Evolutionary conservation across 805 yeast genomes (phyloP).

Genomic region (Lachancea sp.): DNA sequence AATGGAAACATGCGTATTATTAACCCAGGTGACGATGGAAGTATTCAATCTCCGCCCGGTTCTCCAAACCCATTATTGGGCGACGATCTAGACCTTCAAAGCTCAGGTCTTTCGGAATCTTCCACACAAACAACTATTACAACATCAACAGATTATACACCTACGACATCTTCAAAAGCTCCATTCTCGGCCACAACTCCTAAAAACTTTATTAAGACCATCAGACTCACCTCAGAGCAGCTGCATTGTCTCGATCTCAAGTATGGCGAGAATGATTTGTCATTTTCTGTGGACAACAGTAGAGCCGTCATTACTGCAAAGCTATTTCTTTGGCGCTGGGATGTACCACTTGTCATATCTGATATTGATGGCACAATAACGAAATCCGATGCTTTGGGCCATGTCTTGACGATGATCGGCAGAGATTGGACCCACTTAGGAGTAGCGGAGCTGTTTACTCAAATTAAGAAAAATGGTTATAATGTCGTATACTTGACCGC

Average conservation of each 20-base stretch:
- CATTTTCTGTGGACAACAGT: constrained; percentile 77
- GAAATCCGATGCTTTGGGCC: constrained; percentile 95
- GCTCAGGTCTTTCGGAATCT: constrained; percentile 5
- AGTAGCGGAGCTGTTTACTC: constrained; percentile 86
- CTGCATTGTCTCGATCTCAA: constrained; percentile 63
- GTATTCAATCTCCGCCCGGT: constrained; percentile 17
- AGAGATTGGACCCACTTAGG: constrained; percentile 98
- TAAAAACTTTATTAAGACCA: constrained; percentile 65
- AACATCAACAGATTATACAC: constrained; percentile 1
- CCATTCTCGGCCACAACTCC: constrained; percentile 5
- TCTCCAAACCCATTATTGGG: constrained; percentile 19
- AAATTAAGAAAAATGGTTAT: constrained; percentile 81
- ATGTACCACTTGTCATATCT: constrained; percentile 86
- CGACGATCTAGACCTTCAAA: constrained; percentile 15
- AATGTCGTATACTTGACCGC: constrained; percentile 92
- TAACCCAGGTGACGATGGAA: constrained; percentile 27
- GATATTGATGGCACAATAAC: constrained; percentile 98
- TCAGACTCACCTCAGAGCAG: constrained; percentile 88
- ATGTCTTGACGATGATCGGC: constrained; percentile 86
- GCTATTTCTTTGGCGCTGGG: constrained; percentile 75
- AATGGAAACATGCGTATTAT: constrained; percentile 62
- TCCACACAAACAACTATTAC: constrained; percentile 7
- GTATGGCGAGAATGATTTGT: constrained; percentile 71
- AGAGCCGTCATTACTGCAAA: constrained; percentile 69
- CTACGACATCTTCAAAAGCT: background rate